Conservation (phyloP, 2,329 filamentous ascomycete species). For the Dissoconium aciculare region DNA sequence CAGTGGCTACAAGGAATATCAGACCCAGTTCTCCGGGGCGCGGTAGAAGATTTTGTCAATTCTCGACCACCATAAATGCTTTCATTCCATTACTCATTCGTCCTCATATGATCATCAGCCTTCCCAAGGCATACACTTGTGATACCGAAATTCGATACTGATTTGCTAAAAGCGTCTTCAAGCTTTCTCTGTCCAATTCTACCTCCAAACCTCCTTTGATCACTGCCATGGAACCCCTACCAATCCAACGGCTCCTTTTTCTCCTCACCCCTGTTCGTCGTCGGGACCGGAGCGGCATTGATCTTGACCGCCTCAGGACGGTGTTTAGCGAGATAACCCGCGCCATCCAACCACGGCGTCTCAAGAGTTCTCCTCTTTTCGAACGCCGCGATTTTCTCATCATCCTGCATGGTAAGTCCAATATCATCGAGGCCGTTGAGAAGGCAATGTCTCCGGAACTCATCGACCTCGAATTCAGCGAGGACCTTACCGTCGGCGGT, state of each 20-base stretch:
- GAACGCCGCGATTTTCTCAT: slow-evolving; percentile 73
- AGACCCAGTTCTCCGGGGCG: no score
- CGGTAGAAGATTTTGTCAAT: no score
- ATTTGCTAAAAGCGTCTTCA: no score
- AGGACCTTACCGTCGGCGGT: slow-evolving; percentile 59
- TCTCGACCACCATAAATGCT: no score
- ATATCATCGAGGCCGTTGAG: slow-evolving; percentile 92
- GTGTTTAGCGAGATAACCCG: slow-evolving; percentile 54
- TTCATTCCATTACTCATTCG: no score
- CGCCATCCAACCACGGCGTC: slow-evolving; percentile 85
- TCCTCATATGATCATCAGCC: no score
- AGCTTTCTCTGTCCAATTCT: no score
- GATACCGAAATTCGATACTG: no score
- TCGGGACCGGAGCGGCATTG: slow-evolving; percentile 57
- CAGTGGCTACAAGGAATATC: no score
- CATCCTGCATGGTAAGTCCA: slow-evolving; percentile 81
- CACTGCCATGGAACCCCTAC: no score
- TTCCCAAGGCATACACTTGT: no score
- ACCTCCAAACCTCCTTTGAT: no score
- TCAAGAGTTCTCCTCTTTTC: slow-evolving; percentile 61
- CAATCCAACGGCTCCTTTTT: slow-evolving; percentile 80
- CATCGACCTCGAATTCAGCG: slow-evolving; percentile 71
- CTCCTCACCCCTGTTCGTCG: slow-evolving; percentile 74
- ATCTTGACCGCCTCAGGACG: slow-evolving; percentile 45
- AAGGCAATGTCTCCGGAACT: slow-evolving; percentile 88